Base-by-base conservation (phyloP, 192 early-diverging fungal species). In the Backusella tarrabulga region DNA sequence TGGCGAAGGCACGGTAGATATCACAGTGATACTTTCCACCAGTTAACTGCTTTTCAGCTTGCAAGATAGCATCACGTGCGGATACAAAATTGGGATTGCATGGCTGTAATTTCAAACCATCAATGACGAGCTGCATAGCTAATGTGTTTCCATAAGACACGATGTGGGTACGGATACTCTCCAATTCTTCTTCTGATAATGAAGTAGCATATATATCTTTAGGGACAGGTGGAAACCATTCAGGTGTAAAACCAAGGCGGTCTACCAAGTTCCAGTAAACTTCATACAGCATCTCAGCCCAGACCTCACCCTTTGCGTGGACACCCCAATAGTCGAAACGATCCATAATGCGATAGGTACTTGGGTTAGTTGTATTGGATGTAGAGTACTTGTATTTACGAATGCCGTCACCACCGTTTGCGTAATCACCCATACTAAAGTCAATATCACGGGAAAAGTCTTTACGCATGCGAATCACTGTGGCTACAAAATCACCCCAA, bases 401-500 rank as follows among this genome's bases (percentile, higher is more conserved):
- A 81, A 98, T 98, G n/a, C 94, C 95, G 1, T 87, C 74, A n/a
- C 94, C 94, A 68, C 93, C 94, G 78, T 92, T 93, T 29, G 94
- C 84, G 79, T 93, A 94, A 46, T 86, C 81, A 42, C 94, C 91
- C 96, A 98, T 96, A n/a, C 82, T 85, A 77, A 92, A 96, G 29
- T 91, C 86, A 6, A 90, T 77, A 56, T 90, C 83, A 34, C 86
- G 87, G 35, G 81, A 86, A 74, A 90, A 85, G 36, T 79, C 68
- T 1, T 80, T 79, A 38, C 87, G 91, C 79, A 89, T 87, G 60
- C 94, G 90, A 80, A 95, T 80, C 66, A 93, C 89, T 11, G 94
- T 95, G 19, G 95, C 94, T 76, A 97, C 93, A 79, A 90, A 92
- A 77, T 98, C 97, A 34, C 96, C 96, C 95, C 96, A 98, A 12